These are phyloP conservation scores for Jamesozyma piceae DNA, from an alignment of 805 yeast species.

Conservation along the genomic window DNA sequence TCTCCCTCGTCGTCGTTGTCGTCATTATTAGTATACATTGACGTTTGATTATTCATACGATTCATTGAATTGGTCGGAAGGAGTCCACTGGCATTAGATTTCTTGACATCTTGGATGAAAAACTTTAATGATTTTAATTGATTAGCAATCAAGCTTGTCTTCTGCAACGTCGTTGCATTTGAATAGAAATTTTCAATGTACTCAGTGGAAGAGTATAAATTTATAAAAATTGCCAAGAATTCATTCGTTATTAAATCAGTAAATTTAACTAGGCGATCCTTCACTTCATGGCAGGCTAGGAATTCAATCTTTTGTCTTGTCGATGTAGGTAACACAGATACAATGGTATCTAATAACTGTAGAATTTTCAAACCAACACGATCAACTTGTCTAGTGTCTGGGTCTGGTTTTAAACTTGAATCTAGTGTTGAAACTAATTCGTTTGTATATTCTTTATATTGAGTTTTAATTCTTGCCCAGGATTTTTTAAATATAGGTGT, in stretches of 20 bases:
- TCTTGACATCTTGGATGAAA: constrained; percentile 40
- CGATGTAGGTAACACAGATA: constrained; percentile 45
- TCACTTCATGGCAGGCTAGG: constrained; percentile 29
- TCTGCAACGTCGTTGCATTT: constrained; percentile 44
- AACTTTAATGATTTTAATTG: constrained; percentile 45
- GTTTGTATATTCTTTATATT: constrained; percentile 15
- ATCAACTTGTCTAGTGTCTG: neutral
- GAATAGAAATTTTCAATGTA: constrained; percentile 39
- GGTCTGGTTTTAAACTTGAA: neutral
- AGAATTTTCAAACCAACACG: constrained; percentile 14
- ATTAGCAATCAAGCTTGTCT: constrained; percentile 45
- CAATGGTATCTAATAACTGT: constrained; percentile 36
- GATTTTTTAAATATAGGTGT: constrained; percentile 39
- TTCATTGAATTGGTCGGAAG: neutral
- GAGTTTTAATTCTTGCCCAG: constrained; percentile 28
- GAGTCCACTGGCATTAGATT: constrained; percentile 6
- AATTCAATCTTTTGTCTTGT: constrained; percentile 34
- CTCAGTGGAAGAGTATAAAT: constrained; percentile 25
- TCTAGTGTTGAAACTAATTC: constrained; percentile 5
- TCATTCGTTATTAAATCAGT: constrained; percentile 25
- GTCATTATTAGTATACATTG: constrained; percentile 6
- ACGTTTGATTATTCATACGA: neutral
- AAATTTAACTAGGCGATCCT: constrained; percentile 31
- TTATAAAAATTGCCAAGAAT: constrained; percentile 35
- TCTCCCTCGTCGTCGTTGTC: constrained; percentile 22